Evolutionary conservation across 225 moss, liverwort and hornwort genomes (phyloP), one percentile per base, ranked within the genome.

Genomic region (Rhytidiadelphus loreus): DNA sequence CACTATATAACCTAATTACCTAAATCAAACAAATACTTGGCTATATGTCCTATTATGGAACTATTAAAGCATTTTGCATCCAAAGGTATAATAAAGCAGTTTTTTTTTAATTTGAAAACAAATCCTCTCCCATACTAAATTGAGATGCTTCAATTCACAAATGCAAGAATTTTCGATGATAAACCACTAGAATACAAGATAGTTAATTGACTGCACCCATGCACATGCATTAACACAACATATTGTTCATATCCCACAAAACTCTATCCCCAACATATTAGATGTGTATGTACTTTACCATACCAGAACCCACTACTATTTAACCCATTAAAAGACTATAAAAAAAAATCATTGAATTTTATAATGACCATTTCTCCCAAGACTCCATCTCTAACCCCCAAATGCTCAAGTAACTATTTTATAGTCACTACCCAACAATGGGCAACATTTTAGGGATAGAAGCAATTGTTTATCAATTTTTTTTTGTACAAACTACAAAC

Each of bases 201-300:
- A n/a, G 2, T 0, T 39, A 39, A 29, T 17, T 72, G 3, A 5
- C 28, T 72, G 44, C 11, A 44, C 2, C 16, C 2, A 44, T 9
- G 3, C 3, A 17, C 3, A 29, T 16, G 10, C 26, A 43, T 41
- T 9, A 5, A 71, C 2, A 43, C 16, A 71, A 72, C 10, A 28
- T 28, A 28, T 44, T 72, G 6, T 1, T 72, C 3, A 3, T 28
- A 2, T 29, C 6, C 0, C 0, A 1, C 43, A 43, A 72, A 72
- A 72, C 3, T 9, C 3, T 16, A 12, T 0, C 16, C 3, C 1
- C 1, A 0, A 16, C 17, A 44, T 30, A 46, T 0, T 16, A 7
- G 46, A 46, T 30, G 6, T 46, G 0, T 46, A 46, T 5, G 4
- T 46, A 29, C 17, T 29, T 18, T 46, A 44, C 6, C 10, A 17